phyloP scores from a whole-genome alignment of 192 early-diverging fungal genomes.

The Linnemannia elongata region DNA sequence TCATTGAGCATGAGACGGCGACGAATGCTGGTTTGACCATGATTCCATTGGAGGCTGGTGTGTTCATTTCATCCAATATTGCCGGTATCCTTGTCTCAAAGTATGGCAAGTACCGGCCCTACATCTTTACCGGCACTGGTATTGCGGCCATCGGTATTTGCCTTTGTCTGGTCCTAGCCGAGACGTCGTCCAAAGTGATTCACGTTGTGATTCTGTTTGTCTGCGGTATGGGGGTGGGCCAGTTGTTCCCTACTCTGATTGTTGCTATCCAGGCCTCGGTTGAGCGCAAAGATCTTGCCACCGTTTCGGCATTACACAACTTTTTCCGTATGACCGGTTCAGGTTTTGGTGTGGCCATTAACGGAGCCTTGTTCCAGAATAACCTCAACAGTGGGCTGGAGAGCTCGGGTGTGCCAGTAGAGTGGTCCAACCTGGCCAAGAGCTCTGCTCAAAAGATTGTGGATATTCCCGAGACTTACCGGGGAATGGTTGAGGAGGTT shows the following conservation, averaged over 20 bases:
- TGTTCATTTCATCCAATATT: slow-evolving; percentile 74
- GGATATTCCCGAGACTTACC: slow-evolving; percentile 21
- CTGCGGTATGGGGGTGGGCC: slow-evolving; percentile 76
- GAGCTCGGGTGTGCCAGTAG: slow-evolving; percentile 11
- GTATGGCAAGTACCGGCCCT: slow-evolving; percentile 74
- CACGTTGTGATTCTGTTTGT: slow-evolving; percentile 73
- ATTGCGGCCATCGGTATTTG: slow-evolving; percentile 71
- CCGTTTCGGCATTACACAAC: slow-evolving; percentile 56
- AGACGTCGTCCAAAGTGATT: slow-evolving; percentile 54
- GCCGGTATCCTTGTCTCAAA: slow-evolving; percentile 76
- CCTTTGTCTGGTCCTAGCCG: slow-evolving; percentile 76
- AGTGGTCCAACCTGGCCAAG: slow-evolving; percentile 23
- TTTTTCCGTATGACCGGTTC: slow-evolving; percentile 64
- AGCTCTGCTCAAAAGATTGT: slow-evolving; percentile 43
- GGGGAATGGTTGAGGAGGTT: slow-evolving; percentile 26
- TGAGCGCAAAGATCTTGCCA: slow-evolving; percentile 45
- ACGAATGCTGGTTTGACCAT: slow-evolving; percentile 80
- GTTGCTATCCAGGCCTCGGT: slow-evolving; percentile 52
- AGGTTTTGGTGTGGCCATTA: slow-evolving; percentile 72
- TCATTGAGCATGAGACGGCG: slow-evolving; percentile 76
- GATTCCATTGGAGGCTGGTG: slow-evolving; percentile 78
- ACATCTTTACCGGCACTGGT: slow-evolving; percentile 71
- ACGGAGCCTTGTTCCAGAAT: slow-evolving; percentile 70
- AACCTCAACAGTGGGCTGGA: slow-evolving; percentile 10
- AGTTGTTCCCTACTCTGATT: slow-evolving; percentile 44